Evolutionary conservation across 2,329 filamentous ascomycete genomes (phyloP).

Genomic region (Tolypocladium amazonense): DNA sequence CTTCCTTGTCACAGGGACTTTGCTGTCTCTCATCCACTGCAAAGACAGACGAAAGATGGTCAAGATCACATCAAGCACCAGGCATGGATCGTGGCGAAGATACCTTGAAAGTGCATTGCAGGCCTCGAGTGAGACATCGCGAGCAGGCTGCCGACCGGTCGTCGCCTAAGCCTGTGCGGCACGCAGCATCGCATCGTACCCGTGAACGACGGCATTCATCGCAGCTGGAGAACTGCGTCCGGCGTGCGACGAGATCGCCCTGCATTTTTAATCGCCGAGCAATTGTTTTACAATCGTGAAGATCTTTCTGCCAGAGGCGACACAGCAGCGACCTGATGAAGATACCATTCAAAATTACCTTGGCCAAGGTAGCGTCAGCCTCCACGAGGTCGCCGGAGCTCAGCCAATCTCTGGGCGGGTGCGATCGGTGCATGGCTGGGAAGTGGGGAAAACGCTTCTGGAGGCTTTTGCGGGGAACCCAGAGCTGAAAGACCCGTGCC

Average conservation of each 20-base stretch:
- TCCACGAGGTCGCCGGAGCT: background rate
- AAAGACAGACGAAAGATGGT: background rate
- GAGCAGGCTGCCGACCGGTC: constrained; percentile 59
- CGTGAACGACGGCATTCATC: constrained; percentile 20
- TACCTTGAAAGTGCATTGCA: constrained; percentile 19
- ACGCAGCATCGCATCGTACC: constrained; percentile 18
- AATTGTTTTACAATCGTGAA: no score
- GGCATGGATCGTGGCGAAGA: background rate
- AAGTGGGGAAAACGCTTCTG: background rate
- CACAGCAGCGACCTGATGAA: background rate
- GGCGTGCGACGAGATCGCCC: constrained; percentile 11
- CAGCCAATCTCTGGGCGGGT: background rate
- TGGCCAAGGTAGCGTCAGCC: background rate
- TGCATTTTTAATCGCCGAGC: constrained; percentile 4
- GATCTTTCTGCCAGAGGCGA: background rate
- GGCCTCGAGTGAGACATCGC: constrained; percentile 30
- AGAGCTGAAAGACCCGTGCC: no score
- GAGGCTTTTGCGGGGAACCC: background rate
- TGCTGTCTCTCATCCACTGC: constrained; percentile 3
- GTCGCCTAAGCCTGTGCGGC: constrained; percentile 35
- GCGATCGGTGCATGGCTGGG: background rate
- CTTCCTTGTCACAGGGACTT: background rate
- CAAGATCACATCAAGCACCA: background rate
- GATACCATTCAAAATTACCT: background rate
- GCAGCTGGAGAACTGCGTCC: constrained; percentile 24